Evolutionary conservation across 129 eudicot genomes (phyloP).

Genomic region (Artemisia argyi): DNA sequence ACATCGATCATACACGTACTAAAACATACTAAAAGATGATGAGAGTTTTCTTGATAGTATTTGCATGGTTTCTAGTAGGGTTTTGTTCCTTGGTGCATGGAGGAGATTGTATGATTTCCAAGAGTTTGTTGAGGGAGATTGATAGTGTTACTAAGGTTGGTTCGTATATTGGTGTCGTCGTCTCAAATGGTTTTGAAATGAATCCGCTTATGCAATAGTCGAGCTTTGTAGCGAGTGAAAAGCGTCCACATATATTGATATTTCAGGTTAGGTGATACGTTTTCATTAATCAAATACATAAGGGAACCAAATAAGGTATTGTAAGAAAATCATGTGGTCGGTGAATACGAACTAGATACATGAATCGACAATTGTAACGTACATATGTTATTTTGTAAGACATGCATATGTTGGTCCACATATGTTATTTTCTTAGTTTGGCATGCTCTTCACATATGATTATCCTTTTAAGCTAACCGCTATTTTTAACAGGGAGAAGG

Average conservation of each 20-base stretch:
- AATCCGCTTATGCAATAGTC: conserved; percentile 53
- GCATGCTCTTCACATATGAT: neutral
- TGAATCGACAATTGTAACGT: no score
- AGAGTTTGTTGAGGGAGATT: conserved; percentile 30
- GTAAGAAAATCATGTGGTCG: neutral
- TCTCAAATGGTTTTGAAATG: conserved; percentile 49
- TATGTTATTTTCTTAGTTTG: neutral
- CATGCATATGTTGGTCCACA: neutral
- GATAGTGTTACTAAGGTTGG: conserved; percentile 39
- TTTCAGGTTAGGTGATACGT: conserved; percentile 42
- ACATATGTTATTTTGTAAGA: no score
- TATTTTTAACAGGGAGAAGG: conserved; percentile 42
- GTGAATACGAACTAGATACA: neutral
- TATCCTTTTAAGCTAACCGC: no score
- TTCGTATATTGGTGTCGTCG: conserved; percentile 50
- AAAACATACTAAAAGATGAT: conserved; percentile 13
- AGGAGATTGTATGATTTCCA: conserved; percentile 30
- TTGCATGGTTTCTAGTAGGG: conserved; percentile 35
- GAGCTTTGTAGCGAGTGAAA: conserved; percentile 31
- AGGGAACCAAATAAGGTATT: neutral
- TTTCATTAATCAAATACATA: neutral
- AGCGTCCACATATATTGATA: conserved; percentile 39
- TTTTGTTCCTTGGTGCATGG: conserved; percentile 21
- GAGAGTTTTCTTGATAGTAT: conserved; percentile 16
- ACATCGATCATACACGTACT: conserved; percentile 10